Evolutionary conservation across 2,329 filamentous ascomycete species (phyloP).

Genomic region (Trichoderma sp.): DNA sequence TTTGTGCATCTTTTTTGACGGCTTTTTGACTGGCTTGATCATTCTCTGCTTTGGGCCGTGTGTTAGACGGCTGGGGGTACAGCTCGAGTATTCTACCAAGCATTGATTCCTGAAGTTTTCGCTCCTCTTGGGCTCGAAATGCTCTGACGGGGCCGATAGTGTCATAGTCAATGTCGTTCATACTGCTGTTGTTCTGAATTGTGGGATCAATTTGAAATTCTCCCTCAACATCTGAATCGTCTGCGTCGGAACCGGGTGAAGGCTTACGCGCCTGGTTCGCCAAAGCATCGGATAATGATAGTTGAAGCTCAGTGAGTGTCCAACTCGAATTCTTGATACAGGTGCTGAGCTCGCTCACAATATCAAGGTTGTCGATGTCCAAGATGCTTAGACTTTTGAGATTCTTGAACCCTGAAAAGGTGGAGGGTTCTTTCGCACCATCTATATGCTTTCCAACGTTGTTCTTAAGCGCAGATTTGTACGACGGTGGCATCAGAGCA

Average conservation of each 20-base stretch:
- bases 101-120: slow-evolving; percentile 58
- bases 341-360: slow-evolving; percentile 58
- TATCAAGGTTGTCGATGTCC: slow-evolving; percentile 63
- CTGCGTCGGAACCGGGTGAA: slow-evolving; percentile 46
- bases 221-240: slow-evolving; percentile 59
- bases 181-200: slow-evolving; percentile 34
- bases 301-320: slow-evolving; percentile 57
- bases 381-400: slow-evolving; percentile 59
- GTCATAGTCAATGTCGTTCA: slow-evolving; percentile 38
- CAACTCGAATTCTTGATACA: slow-evolving; percentile 60
- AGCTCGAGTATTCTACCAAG: slow-evolving; percentile 58
- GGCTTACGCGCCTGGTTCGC: slow-evolving; percentile 48
- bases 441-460: slow-evolving; percentile 41
- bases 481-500: slow-evolving; percentile 41
- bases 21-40: slow-evolving; percentile 29
- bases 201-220: slow-evolving; percentile 54
- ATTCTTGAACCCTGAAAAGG: slow-evolving; percentile 60
- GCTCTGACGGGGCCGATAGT: slow-evolving; percentile 49
- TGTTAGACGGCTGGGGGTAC: slow-evolving; percentile 48
- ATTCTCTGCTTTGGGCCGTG: slow-evolving; percentile 36
- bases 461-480: slow-evolving; percentile 44
- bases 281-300: slow-evolving; percentile 62
- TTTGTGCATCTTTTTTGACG: slow-evolving; percentile 33
- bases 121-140: slow-evolving; percentile 56
- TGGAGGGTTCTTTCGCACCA: slow-evolving; percentile 50